Conservation (phyloP, 2,329 filamentous ascomycete species). For the Didymellaceae sp. region DNA sequence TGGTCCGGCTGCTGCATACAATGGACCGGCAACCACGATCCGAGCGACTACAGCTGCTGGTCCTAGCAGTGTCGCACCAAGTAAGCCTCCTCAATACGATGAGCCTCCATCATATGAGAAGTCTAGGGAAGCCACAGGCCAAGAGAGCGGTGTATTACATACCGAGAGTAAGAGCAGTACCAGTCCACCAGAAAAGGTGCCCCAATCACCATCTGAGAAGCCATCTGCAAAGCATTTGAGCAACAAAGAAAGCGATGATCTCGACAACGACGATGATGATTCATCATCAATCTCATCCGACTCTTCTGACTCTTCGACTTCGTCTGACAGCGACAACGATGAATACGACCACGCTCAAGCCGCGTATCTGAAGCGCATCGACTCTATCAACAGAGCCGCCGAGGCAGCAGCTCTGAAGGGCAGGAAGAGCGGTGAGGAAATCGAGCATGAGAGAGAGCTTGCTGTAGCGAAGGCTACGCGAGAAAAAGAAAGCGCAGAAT, state of each 20-base stretch:
- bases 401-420: conserved; percentile 28
- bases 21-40: neutral
- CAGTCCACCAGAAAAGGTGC: conserved; percentile 1
- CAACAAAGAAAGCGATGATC: neutral
- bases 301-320: conserved; percentile 26
- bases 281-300: conserved; percentile 33
- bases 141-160: conserved; percentile 29
- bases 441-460: conserved; percentile 31
- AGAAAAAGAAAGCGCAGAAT: conserved; percentile 28
- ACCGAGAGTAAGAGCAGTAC: conserved; percentile 13
- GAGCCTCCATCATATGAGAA: conserved; percentile 24
- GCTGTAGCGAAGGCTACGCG: conserved; percentile 33
- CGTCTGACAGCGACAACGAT: conserved; percentile 22
- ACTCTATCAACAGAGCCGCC: conserved; percentile 31
- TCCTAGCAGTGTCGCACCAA: conserved; percentile 8
- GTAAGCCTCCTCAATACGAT: conserved; percentile 16
- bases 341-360: conserved; percentile 13
- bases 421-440: conserved; percentile 29
- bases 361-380: conserved; percentile 26
- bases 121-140: conserved; percentile 12
- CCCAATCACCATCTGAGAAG: neutral
- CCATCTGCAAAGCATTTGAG: neutral
- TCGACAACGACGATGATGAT: conserved; percentile 25
- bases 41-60: conserved; percentile 4
- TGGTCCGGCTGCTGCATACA: conserved; percentile 5